Percentiles rank a stretch among this genome's conserved stretches.
These are phyloP conservation scores for Ganoderma lingzhi DNA, from an alignment of 1,284 basidiomycete genomes.

Conservation along the genomic window DNA sequence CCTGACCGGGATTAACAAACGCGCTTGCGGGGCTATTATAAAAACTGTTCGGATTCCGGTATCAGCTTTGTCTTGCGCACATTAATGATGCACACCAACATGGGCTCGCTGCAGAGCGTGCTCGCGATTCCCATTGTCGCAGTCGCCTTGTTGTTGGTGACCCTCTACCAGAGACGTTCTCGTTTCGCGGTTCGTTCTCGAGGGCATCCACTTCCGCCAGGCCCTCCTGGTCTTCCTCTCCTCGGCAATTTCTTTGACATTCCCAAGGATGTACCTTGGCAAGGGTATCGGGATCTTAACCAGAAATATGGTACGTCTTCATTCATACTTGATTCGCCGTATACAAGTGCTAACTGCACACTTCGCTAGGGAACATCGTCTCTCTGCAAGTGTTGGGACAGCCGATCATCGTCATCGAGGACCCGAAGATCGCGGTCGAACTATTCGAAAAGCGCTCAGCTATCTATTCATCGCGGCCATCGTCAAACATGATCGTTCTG, in stretches of 20 bases:
- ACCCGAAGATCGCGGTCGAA: conserved; percentile 26
- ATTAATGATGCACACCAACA: background rate
- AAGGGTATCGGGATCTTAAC: conserved; percentile 7
- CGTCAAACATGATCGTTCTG: conserved; percentile 21
- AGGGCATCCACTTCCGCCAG: conserved; percentile 23
- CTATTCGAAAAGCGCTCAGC: conserved; percentile 43
- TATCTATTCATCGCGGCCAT: conserved; percentile 44
- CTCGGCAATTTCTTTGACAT: conserved; percentile 32
- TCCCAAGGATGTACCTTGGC: conserved; percentile 26
- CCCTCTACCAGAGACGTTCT: background rate
- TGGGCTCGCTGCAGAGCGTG: background rate
- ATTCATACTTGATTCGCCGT: background rate
- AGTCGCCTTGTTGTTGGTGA: background rate
- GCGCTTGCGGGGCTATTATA: background rate
- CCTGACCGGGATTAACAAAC: background rate
- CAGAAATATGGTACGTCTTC: conserved; percentile 6
- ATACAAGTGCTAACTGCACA: background rate
- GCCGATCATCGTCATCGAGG: conserved; percentile 1
- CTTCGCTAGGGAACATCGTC: background rate
- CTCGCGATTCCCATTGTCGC: background rate
- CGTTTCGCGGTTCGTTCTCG: conserved; percentile 4
- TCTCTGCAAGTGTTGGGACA: background rate
- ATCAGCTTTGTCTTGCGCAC: background rate
- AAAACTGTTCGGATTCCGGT: background rate
- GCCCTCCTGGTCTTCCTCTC: conserved; percentile 26